Conservation (phyloP, 805 yeast genomes). For the Candida boleticola region DNA sequence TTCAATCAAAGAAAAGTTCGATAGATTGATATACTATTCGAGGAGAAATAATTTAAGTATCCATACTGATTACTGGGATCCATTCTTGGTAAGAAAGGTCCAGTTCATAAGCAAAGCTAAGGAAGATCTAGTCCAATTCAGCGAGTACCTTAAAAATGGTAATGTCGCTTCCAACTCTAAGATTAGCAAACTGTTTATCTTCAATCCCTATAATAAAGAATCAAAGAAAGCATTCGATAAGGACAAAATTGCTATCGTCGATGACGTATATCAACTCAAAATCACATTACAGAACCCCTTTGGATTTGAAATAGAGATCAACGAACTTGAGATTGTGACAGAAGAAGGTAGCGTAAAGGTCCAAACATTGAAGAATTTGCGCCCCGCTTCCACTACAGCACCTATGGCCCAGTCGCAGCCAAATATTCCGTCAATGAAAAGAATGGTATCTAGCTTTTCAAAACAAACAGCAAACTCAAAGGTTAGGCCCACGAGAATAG, state of each 20-base stretch:
- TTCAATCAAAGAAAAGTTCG: slow-evolving; percentile 33
- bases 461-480: neutral
- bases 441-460: neutral
- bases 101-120: slow-evolving; percentile 24
- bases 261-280: slow-evolving; percentile 57
- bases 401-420: neutral
- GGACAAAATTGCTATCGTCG: slow-evolving; percentile 38
- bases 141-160: slow-evolving; percentile 18
- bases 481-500: neutral
- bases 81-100: slow-evolving; percentile 55
- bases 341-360: slow-evolving; percentile 23
- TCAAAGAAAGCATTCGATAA: slow-evolving; percentile 40
- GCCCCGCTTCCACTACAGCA: slow-evolving; percentile 3
- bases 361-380: slow-evolving; percentile 22
- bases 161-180: slow-evolving; percentile 10
- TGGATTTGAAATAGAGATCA: slow-evolving; percentile 65
- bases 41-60: slow-evolving; percentile 24
- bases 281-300: slow-evolving; percentile 76
- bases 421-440: neutral
- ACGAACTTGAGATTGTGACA: slow-evolving; percentile 42
- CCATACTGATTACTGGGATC: slow-evolving; percentile 66
- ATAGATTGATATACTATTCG: slow-evolving; percentile 16
- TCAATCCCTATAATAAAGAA: slow-evolving; percentile 51
- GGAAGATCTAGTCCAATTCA: slow-evolving; percentile 44
- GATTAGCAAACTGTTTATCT: slow-evolving; percentile 21